Conservation (phyloP, 78 protist species). For the Polysphondylium violaceum region DNA sequence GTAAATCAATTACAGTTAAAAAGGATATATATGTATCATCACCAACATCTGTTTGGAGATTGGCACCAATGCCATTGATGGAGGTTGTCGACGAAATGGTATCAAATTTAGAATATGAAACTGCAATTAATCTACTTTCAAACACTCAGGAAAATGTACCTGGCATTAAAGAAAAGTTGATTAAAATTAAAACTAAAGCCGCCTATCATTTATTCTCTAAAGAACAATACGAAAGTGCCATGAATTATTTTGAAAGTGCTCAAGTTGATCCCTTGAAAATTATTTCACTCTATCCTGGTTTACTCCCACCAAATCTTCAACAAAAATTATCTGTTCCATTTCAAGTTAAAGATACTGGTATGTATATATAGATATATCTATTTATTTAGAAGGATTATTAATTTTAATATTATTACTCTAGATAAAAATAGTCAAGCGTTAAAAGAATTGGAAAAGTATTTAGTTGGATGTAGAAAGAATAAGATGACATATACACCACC, state of each 20-base stretch:
- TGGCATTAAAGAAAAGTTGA: slow-evolving; percentile 25
- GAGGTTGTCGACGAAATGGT: slow-evolving; percentile 62
- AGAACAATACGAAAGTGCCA: slow-evolving; percentile 73
- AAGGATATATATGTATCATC: slow-evolving; percentile 61
- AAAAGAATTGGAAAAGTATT: slow-evolving; percentile 30
- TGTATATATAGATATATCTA: too few relatives aligned
- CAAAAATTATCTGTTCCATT: slow-evolving; percentile 38
- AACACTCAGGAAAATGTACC: slow-evolving; percentile 22
- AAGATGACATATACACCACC: slow-evolving; percentile 45
- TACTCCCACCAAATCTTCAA: slow-evolving; percentile 46
- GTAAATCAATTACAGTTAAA: slow-evolving; percentile 36
- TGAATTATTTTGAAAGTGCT: slow-evolving; percentile 52
- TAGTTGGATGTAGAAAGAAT: slow-evolving; percentile 30
- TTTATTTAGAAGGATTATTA: too few relatives aligned
- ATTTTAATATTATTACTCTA: too few relatives aligned
- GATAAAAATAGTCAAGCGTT: slow-evolving; percentile 50
- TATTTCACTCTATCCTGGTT: slow-evolving; percentile 55
- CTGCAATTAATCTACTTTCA: slow-evolving; percentile 42
- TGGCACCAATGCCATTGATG: slow-evolving; percentile 47
- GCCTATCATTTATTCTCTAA: slow-evolving; percentile 61
- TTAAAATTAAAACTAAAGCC: slow-evolving; percentile 45
- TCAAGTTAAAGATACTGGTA: slow-evolving; percentile 40
- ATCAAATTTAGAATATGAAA: slow-evolving; percentile 36
- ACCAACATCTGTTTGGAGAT: slow-evolving; percentile 54
- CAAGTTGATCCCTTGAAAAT: slow-evolving; percentile 64